Base-by-base conservation (phyloP, 2,329 filamentous ascomycete genomes). In the Cadophora gregata region DNA sequence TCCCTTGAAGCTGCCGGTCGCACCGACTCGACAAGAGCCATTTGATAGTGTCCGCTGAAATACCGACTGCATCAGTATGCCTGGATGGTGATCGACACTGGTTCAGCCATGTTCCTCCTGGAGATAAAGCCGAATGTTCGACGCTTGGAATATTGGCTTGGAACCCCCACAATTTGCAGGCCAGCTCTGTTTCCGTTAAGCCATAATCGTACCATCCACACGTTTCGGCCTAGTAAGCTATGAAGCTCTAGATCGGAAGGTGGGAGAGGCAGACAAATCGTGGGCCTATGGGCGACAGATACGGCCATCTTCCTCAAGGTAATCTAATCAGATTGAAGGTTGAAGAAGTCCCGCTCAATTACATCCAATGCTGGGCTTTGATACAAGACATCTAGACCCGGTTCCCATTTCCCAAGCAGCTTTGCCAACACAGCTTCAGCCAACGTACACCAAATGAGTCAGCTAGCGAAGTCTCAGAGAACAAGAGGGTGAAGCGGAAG, bases 81-180 rank as follows among this genome's bases (percentile, higher is more conserved):
- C 25, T 12, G 25, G 19, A 7, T 5, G 6, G 25, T n/a, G 25
- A 53, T 53, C 50, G 14, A 19, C 6, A 53, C 2, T 4, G 14
- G 14, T 31, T n/a, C 50, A 31, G 50, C 50, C 14, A 31, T 53
- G 4, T n/a, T 53, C 3, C 1, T 19, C 4, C 14, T 5, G 3
- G 5, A 3, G 50, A 31, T 31, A 10, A 51, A 51, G 9, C 12
- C n/a, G 50, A 31, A 53, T 19, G 24, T 8, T 29, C 14, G 50
- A n/a, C n/a, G 14, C 50, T 53, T 31, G 50, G 27, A 53, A 53
- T 53, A 53, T 53, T 31, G 50, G 50, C 50, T 53, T 53, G 50
- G 50, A 29, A 19, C 24, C 14, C 16, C 48, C 50, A 53, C 4
- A 19, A n/a, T 7, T 8, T 53, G 50, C 1, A 4, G 19, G 48